Conservation (phyloP, 1,139 yeast genomes). For the Kazachstania sp. region DNA sequence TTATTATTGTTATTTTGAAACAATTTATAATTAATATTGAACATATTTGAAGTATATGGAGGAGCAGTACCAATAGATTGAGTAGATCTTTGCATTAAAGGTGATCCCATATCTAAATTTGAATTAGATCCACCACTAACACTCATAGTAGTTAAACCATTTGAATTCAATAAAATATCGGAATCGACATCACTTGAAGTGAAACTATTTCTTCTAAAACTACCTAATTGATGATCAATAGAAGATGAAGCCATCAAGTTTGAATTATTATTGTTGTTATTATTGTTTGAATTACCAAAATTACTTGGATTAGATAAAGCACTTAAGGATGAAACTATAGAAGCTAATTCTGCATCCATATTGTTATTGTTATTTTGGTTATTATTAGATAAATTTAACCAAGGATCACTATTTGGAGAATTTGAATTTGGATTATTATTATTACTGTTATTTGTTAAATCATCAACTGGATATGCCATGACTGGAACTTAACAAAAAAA, state of each 20-base stretch:
- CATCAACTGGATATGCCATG: not conserved
- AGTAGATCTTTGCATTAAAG: slow-evolving; percentile 5
- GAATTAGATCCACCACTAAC: not conserved
- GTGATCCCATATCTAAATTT: slow-evolving; percentile 1
- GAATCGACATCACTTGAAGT: slow-evolving; percentile 23
- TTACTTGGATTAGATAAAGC: slow-evolving; percentile 22
- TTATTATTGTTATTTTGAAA: not conserved
- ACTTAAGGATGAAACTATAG: slow-evolving; percentile 31
- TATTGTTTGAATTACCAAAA: not conserved
- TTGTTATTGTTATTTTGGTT: slow-evolving; percentile 1
- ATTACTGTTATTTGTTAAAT: not conserved
- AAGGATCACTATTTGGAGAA: slow-evolving; percentile 1
- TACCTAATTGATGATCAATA: slow-evolving; percentile 19
- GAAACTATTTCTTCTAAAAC: slow-evolving; percentile 28
- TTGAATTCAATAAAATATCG: slow-evolving; percentile 19
- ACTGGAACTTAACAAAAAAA: not conserved
- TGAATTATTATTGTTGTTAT: not conserved
- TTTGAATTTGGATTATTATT: not conserved
- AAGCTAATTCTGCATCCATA: slow-evolving; percentile 29
- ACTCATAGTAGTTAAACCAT: slow-evolving; percentile 1
- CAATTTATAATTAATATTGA: slow-evolving; percentile 1
- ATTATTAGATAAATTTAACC: not conserved
- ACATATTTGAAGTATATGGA: slow-evolving; percentile 9
- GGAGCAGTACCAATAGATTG: slow-evolving; percentile 14
- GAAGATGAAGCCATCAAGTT: not conserved